Evolutionary conservation across 2,329 filamentous ascomycete genomes (phyloP).

Genomic region (Fusarium devonianum): DNA sequence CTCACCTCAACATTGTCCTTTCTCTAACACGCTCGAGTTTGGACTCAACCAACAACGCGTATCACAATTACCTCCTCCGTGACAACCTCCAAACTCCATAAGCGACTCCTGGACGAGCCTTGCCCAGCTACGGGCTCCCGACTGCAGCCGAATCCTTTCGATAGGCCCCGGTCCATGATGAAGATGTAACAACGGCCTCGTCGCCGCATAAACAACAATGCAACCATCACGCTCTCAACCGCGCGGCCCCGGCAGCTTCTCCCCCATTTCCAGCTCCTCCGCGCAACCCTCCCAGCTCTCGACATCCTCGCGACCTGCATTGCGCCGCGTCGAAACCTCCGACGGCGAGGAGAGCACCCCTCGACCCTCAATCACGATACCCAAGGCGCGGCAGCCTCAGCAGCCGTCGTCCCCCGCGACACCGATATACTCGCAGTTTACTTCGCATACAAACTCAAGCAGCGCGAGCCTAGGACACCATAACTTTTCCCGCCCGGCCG

Average conservation of each 20-base stretch:
- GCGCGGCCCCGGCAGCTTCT: slow-evolving; percentile 64
- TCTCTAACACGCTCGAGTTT: background rate
- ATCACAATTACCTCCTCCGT: background rate
- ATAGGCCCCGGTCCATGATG: slow-evolving; percentile 31
- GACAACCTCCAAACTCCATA: slow-evolving; percentile 5
- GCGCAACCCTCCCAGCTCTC: slow-evolving; percentile 42
- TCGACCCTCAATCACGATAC: slow-evolving; percentile 50
- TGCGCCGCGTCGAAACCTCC: slow-evolving; percentile 44
- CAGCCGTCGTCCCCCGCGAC: slow-evolving; percentile 48
- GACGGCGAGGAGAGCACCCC: slow-evolving; percentile 38
- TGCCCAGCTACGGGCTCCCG: too few relatives aligned
- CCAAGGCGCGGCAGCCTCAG: slow-evolving; percentile 55
- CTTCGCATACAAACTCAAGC: slow-evolving; percentile 57
- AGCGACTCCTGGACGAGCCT: too few relatives aligned
- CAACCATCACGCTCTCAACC: slow-evolving; percentile 56
- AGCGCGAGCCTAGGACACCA: slow-evolving; percentile 52
- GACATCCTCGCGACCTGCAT: slow-evolving; percentile 45
- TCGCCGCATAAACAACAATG: slow-evolving; percentile 50
- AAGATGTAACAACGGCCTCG: slow-evolving; percentile 54
- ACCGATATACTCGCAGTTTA: slow-evolving; percentile 58
- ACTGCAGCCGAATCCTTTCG: too few relatives aligned
- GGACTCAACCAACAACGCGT: background rate
- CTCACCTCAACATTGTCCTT: background rate
- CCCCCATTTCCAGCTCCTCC: slow-evolving; percentile 54
- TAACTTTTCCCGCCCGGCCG: slow-evolving; percentile 65